phyloP scores from a whole-genome alignment of 202 grass and related monocot genomes.

The Carex sylvatica region DNA sequence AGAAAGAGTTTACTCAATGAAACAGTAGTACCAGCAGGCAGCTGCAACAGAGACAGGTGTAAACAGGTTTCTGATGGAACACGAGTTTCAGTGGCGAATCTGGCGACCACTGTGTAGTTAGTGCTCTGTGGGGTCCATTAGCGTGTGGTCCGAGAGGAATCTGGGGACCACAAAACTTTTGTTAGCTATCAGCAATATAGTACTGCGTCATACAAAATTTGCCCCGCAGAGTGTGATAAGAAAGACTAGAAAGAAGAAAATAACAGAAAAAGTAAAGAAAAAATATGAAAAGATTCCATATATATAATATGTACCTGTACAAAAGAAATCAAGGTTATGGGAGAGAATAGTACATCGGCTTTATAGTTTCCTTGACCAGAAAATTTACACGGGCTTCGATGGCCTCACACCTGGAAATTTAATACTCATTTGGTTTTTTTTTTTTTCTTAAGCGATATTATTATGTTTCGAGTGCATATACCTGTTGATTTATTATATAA shows the following conservation, averaged over 20 bases:
- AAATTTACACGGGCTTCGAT: background rate
- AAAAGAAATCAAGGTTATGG: background rate
- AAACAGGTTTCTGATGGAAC: background rate
- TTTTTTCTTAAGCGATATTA: background rate
- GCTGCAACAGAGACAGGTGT: background rate
- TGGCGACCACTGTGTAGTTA: background rate
- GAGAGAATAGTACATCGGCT: background rate
- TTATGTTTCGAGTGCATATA: background rate
- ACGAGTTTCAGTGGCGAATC: background rate
- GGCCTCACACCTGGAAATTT: background rate
- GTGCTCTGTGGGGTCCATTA: background rate
- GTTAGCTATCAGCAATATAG: too few species aligned
- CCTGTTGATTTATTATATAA: background rate
- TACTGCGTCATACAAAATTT: background rate
- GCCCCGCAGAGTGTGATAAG: background rate
- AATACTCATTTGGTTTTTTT: background rate
- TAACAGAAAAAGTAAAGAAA: background rate
- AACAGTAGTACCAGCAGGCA: background rate
- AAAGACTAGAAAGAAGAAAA: background rate
- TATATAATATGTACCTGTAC: background rate
- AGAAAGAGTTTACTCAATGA: background rate
- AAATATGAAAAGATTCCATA: background rate
- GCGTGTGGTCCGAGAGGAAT: background rate
- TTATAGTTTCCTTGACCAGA: background rate
- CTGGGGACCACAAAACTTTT: background rate